A percentile compares a stretch with the other conserved stretches of the same genome.
These are phyloP conservation scores for Rhynchosporium secalis DNA, from an alignment of 2,329 filamentous ascomycete genomes.

Conservation along the genomic window DNA sequence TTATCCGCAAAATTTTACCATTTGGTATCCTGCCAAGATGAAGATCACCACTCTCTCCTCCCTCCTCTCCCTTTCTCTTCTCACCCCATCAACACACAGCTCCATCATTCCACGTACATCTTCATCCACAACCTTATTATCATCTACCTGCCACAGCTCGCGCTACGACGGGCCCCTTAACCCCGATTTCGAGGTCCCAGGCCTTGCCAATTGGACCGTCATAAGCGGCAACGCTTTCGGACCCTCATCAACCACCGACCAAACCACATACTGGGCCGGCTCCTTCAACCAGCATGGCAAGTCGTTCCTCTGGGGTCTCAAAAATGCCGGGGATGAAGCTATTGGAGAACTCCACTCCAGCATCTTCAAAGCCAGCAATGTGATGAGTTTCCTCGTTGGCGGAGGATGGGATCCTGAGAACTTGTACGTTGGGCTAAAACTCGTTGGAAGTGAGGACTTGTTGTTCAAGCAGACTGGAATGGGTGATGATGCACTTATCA, in stretches of 20 bases:
- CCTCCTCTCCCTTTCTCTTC: not conserved
- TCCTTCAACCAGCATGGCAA: conserved; percentile 36
- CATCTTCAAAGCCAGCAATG: conserved; percentile 36
- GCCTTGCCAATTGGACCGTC: not conserved
- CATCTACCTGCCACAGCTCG: not conserved
- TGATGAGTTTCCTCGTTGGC: conserved; percentile 39
- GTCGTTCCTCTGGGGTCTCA: conserved; percentile 35
- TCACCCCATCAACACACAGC: not conserved
- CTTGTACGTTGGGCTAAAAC: conserved; percentile 38
- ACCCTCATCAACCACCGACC: not conserved
- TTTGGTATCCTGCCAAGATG: not conserved
- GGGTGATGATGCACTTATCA: conserved; percentile 39
- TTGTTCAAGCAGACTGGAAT: conserved; percentile 38
- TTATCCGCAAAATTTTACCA: not conserved
- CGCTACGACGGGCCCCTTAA: not conserved
- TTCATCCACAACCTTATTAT: no score
- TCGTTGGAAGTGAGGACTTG: conserved; percentile 32
- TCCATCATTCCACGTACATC: not conserved
- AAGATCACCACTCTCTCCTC: not conserved
- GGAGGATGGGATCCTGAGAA: conserved; percentile 39
- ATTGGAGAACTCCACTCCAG: conserved; percentile 37
- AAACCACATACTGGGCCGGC: conserved; percentile 36
- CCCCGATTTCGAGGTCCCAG: not conserved
- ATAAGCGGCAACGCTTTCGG: not conserved
- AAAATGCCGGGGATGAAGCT: conserved; percentile 35